Base-by-base conservation (phyloP, 2,329 filamentous ascomycete species). In the Trichoderma breve region DNA sequence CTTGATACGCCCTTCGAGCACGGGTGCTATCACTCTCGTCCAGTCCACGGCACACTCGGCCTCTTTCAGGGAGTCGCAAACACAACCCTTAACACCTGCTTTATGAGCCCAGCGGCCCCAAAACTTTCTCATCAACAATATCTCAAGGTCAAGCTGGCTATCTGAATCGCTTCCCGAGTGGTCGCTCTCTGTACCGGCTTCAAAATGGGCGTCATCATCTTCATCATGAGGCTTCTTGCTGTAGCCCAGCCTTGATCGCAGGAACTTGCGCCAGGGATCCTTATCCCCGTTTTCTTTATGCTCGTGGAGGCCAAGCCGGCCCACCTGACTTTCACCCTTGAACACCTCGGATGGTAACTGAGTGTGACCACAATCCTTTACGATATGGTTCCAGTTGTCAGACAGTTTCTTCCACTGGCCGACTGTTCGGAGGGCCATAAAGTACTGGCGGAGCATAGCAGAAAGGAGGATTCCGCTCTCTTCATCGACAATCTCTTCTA, bases 381-480 rank as follows among this genome's bases (percentile, higher is more conserved):
- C 90, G 2, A 96, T 89, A 12, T 81, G 80, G 28, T 83, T 82
- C 91, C 93, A 97, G 78, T 93, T 90, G 1, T 86, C 84, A 15
- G 91, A 88, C 84, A 92, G 92, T 72, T 90, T 86, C 73, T 88
- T 90, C 94, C 94, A 97, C 76, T 89, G 89, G 21, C 93, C 93
- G 30, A 97, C 83, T 1, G 95, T 91, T 71, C 93, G 93, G 57
- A 97, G 85, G 7, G 91, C 92, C 87, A 97, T 92, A 81, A 97
- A 97, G 81, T 97, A 97, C 79, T 97, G 94, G 14, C 94, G 89
- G 24, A 98, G 86, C 80, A 98, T 91, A 78, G 92, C 93, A 63
- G 92, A 94, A 76, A 97, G 93, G 71, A 97, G 86, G 18, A 97
- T 90, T 4, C 94, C 95, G 75, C 93, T 95, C 79, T 98, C 94